These are phyloP conservation scores for Coriaria nepalensis DNA, from an alignment of 306 rosid species.

Conservation along the genomic window DNA sequence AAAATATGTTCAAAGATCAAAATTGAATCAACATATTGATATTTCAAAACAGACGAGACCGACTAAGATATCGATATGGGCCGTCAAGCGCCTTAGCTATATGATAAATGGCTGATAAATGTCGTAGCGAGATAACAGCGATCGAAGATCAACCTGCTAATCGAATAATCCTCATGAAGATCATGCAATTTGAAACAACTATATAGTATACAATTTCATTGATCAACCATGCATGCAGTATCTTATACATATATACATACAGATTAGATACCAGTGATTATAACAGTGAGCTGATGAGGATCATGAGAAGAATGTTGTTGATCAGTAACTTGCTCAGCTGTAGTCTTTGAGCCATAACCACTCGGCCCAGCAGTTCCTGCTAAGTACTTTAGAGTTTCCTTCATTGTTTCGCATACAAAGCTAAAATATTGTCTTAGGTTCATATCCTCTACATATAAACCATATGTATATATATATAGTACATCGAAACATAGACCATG, in stretches of 20 bases:
- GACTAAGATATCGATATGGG: too few relatives aligned
- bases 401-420: conserved; percentile 22
- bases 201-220: too few relatives aligned
- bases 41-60: neutral
- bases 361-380: conserved; percentile 92
- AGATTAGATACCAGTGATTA: conserved; percentile 45
- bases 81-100: too few relatives aligned
- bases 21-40: neutral
- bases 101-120: too few relatives aligned
- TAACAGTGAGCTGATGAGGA: conserved; percentile 49
- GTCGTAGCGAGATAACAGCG: too few relatives aligned
- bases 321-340: conserved; percentile 81
- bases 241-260: too few relatives aligned
- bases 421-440: too few relatives aligned
- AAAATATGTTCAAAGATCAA: conserved; percentile 5
- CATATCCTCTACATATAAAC: too few relatives aligned
- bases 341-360: conserved; percentile 81
- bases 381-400: conserved; percentile 64
- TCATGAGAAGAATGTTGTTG: conserved; percentile 18
- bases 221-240: too few relatives aligned
- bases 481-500: neutral
- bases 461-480: neutral
- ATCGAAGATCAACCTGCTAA: neutral
- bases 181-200: too few relatives aligned
- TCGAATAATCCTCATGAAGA: neutral